A percentile compares a stretch with the other conserved stretches of the same genome.
phyloP scores from a whole-genome alignment of 2,329 filamentous ascomycete species.

The Aplosporella prunicola region DNA sequence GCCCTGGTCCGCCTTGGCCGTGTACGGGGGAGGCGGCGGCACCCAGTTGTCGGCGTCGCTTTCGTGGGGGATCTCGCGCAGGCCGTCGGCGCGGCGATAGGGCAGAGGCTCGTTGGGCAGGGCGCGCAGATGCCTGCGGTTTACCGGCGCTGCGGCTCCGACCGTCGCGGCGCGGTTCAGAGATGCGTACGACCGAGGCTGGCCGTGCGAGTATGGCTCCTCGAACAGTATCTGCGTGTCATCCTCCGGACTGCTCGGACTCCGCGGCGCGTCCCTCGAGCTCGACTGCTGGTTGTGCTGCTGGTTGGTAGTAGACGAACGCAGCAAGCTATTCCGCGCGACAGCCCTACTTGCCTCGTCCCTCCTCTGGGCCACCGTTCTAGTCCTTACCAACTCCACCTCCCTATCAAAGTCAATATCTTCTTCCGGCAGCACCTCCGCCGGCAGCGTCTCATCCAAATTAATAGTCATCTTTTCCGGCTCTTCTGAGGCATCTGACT shows the following conservation, averaged over 20 bases:
- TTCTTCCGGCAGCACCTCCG: conserved; percentile 30
- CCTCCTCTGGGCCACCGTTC: conserved; percentile 27
- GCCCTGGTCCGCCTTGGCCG: conserved; percentile 44
- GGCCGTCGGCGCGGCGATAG: conserved; percentile 60
- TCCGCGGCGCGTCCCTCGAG: conserved; percentile 1
- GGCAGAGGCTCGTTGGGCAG: conserved; percentile 47
- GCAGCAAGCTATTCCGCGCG: conserved; percentile 19
- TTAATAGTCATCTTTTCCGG: conserved; percentile 26
- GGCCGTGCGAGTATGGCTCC: conserved; percentile 31
- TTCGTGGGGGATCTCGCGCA: conserved; percentile 68
- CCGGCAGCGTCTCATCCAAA: conserved; percentile 27
- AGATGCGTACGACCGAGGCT: conserved; percentile 30
- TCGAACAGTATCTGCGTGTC: conserved; percentile 29
- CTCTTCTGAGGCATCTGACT: conserved; percentile 10
- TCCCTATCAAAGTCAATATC: conserved; percentile 32
- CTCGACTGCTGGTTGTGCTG: conserved; percentile 13
- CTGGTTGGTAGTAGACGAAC: conserved; percentile 21
- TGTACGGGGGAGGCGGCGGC: conserved; percentile 73
- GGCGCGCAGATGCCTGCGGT: conserved; percentile 54
- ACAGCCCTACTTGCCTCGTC: conserved; percentile 22
- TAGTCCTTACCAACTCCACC: conserved; percentile 29
- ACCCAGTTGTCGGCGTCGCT: conserved; percentile 86
- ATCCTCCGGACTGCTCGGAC: conserved; percentile 18
- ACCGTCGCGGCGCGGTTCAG: conserved; percentile 36
- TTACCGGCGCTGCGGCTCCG: conserved; percentile 59